Evolutionary conservation across 2,329 filamentous ascomycete species (phyloP).

Genomic region (Incumbomyces lentus): DNA sequence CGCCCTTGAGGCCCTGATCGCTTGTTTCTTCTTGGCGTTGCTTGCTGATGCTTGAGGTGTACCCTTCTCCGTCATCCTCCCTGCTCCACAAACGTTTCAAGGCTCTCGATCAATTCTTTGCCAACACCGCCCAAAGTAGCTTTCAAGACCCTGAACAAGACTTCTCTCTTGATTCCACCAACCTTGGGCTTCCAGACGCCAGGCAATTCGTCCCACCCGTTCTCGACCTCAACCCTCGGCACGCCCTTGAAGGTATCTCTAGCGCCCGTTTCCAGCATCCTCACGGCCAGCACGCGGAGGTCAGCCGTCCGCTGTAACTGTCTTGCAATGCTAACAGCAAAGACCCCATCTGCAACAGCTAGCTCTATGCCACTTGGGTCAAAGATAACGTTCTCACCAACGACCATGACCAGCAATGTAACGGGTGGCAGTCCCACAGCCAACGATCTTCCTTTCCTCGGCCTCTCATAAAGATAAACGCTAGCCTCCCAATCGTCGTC

Average conservation of each 20-base stretch:
- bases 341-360: constrained; percentile 77
- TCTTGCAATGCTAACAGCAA: constrained; percentile 67
- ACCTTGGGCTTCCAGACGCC: constrained; percentile 79
- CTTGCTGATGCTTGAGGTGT: background rate
- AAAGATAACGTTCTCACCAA: constrained; percentile 83
- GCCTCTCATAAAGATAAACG: constrained; percentile 57
- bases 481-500: constrained; percentile 94
- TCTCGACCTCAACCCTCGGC: constrained; percentile 33
- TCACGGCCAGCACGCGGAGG: constrained; percentile 55
- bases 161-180: constrained; percentile 66
- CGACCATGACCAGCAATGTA: constrained; percentile 78
- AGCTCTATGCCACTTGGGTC: constrained; percentile 87
- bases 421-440: constrained; percentile 54
- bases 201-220: constrained; percentile 47
- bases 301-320: constrained; percentile 31
- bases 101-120: constrained; percentile 71
- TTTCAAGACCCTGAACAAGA: constrained; percentile 65
- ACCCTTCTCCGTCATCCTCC: background rate
- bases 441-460: constrained; percentile 8
- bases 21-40: background rate
- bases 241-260: constrained; percentile 62
- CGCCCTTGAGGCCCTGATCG: background rate
- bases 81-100: constrained; percentile 52
- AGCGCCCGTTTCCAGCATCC: constrained; percentile 65
- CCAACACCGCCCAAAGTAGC: constrained; percentile 72